Percentiles rank a stretch among this genome's conserved stretches.
phyloP scores from a whole-genome alignment of 139 green algal species.

The Diplosphaera chodatii region DNA sequence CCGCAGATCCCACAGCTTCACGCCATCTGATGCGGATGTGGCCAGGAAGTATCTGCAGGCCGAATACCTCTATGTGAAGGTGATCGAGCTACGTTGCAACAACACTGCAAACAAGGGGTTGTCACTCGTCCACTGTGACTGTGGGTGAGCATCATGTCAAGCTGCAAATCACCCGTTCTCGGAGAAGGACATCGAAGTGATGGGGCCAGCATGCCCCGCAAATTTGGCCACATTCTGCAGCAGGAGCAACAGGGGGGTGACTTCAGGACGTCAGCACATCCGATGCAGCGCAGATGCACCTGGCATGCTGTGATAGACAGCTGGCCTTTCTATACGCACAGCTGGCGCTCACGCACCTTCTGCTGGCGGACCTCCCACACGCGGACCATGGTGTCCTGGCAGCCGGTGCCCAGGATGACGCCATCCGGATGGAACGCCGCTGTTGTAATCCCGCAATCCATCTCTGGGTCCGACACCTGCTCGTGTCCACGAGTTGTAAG shows the following conservation, averaged over 20 bases:
- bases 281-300: no score
- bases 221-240: conserved; percentile 69
- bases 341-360: no score
- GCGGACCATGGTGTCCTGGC: conserved; percentile 45
- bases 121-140: no score
- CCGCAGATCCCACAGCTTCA: conserved; percentile 97
- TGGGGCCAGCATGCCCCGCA: conserved; percentile 53
- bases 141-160: no score
- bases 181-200: conserved; percentile 73
- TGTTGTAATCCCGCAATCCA: conserved; percentile 35
- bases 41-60: conserved; percentile 78
- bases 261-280: no score
- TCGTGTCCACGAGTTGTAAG: no score
- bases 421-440: conserved; percentile 78
- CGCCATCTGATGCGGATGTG: conserved; percentile 58
- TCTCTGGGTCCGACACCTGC: conserved; percentile 31
- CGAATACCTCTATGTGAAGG: no score
- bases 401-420: conserved; percentile 80
- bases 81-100: no score
- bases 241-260: no score
- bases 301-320: no score
- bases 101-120: no score
- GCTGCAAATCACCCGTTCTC: conserved; percentile 95
- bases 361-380: conserved; percentile 87
- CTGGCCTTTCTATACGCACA: no score